These are phyloP conservation scores for Penicillium sp. DNA, from an alignment of 2,329 filamentous ascomycete genomes.

Conservation along the genomic window DNA sequence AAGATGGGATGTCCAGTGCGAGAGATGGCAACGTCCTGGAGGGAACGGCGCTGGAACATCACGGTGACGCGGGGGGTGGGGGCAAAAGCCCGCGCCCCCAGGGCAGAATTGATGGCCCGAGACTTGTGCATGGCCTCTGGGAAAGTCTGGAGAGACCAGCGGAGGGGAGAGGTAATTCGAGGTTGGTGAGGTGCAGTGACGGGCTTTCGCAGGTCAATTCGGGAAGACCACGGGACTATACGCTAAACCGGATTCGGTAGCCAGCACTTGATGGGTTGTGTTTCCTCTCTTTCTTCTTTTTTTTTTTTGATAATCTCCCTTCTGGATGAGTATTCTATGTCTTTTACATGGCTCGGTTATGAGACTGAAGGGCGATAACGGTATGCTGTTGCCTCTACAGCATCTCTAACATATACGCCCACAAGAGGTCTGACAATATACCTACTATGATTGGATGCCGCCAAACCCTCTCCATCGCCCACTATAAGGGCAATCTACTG, in stretches of 20 bases:
- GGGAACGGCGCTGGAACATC: slow-evolving; percentile 45
- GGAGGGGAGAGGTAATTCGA: slow-evolving; percentile 23
- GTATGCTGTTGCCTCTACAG: not conserved
- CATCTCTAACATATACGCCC: not conserved
- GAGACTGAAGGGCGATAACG: not conserved
- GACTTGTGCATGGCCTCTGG: slow-evolving; percentile 45
- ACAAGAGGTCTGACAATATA: slow-evolving; percentile 22
- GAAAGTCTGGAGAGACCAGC: slow-evolving; percentile 26
- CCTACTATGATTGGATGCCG: slow-evolving; percentile 18
- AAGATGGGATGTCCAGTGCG: slow-evolving; percentile 94
- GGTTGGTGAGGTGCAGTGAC: slow-evolving; percentile 24
- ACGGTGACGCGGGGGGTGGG: slow-evolving; percentile 37
- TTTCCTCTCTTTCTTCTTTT: slow-evolving; percentile 2
- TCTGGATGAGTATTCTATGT: not conserved
- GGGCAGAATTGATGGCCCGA: slow-evolving; percentile 41
- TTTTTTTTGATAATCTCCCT: not conserved
- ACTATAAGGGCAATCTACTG: not conserved
- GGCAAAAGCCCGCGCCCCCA: slow-evolving; percentile 37
- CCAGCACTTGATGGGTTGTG: not conserved
- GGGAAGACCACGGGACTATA: slow-evolving; percentile 20
- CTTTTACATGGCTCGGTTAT: not conserved
- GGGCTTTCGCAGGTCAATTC: slow-evolving; percentile 28
- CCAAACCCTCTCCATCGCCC: not conserved
- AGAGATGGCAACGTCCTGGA: slow-evolving; percentile 86
- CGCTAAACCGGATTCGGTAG: slow-evolving; percentile 33